Evolutionary conservation across 2,329 filamentous ascomycete genomes (phyloP), one percentile per base, ranked within the genome.

Genomic region (Penicillium vulpinum): DNA sequence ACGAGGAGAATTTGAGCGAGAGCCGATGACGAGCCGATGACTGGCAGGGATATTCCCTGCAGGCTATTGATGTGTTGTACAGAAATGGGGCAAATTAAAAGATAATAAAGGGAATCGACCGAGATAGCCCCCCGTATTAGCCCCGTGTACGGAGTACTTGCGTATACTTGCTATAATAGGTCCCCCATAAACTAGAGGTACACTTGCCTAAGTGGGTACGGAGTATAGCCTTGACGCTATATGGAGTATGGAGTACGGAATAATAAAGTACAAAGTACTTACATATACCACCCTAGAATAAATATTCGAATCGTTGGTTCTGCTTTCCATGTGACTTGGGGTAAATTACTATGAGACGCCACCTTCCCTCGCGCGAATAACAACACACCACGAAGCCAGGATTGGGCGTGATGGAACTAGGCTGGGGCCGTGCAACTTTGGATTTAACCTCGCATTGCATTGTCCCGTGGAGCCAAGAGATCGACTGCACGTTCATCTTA

Each of bases 381-480:
- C 48, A 58, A n/a, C 40, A 5, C 62, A 64, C 58, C 62, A 64
- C 62, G 56, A 54, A 39, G 53, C 39, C 39, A 59, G 59, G 59
- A 61, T 62, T 53, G 49, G 40, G 59, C 52, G 56, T 47, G 50
- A 51, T 28, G 38, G 29, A 40, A 51, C 51, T 52, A 43, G 10
- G 36, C 48, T 41, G 51, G 58, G 57, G 52, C 58, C 62, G 64
- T 66, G 62, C 63, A 54, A 66, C 63, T 52, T 53, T 21, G 24
- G 58, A 66, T 63, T 66, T 67, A 67, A 67, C 62, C 64, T 66
- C 63, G 63, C 64, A 67, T 67, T 67, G 64, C 64, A 66, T 66
- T 60, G 54, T 65, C 60, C 62, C 59, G 62, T 61, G 54, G 56
- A 52, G 51, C 56, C 56, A 54, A 63, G 61, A 63, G 64, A 67